These are phyloP conservation scores for Cocos nucifera DNA, from an alignment of 176 grass and related monocot genomes.

Conservation along the genomic window DNA sequence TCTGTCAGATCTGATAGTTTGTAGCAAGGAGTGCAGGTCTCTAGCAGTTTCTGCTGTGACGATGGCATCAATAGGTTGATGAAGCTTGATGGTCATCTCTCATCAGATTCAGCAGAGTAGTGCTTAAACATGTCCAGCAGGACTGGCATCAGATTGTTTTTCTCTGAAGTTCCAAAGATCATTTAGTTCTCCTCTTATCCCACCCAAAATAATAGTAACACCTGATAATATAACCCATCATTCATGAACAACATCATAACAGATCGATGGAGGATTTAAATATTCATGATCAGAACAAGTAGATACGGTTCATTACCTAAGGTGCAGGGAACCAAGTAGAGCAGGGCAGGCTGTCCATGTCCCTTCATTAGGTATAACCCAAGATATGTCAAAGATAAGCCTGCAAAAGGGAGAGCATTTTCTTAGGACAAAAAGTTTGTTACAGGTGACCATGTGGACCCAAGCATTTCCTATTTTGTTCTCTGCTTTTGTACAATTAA, in stretches of 20 bases:
- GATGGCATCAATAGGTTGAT: too few species aligned
- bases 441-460: too few species aligned
- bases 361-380: constrained; percentile 81
- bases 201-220: constrained; percentile 35
- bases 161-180: constrained; percentile 64
- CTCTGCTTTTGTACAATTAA: too few species aligned
- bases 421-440: too few species aligned
- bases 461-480: too few species aligned
- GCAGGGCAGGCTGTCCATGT: constrained; percentile 80
- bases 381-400: constrained; percentile 74
- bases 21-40: too few species aligned
- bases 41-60: too few species aligned
- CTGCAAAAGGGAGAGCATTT: constrained; percentile 13
- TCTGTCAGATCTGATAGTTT: too few species aligned
- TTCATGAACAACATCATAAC: neutral
- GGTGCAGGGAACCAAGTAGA: constrained; percentile 94
- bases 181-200: constrained; percentile 57
- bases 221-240: constrained; percentile 31
- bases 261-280: neutral
- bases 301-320: constrained; percentile 37
- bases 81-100: too few species aligned
- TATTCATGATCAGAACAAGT: neutral
- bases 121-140: neutral
- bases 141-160: neutral
- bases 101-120: too few species aligned